Evolutionary conservation across 495 filamentous ascomycete species (phyloP), one percentile per base, ranked within the genome.

Genomic region (Aspergillus conjunctus): DNA sequence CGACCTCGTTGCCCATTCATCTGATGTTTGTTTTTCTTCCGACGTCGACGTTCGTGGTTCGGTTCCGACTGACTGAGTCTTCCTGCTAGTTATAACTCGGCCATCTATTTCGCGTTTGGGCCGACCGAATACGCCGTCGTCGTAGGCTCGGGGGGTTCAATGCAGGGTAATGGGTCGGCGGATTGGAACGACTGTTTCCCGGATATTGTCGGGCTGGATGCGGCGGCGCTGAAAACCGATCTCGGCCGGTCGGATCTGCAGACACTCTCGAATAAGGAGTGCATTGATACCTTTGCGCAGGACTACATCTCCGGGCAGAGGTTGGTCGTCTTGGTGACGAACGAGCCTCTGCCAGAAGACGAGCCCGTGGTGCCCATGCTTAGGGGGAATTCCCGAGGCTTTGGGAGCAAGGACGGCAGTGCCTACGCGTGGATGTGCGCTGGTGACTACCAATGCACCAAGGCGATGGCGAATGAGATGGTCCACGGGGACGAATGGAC

Each of bases 81-180:
- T 32, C 4, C 17, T 50, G 55, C 7, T 48, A 60, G 58, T 26
- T 61, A 61, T 31, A 61, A 61, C 59, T 61, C 59, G 31, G 59
- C 37, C 4, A 26, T 61, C 0, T 61, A 32, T 32, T 51, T 33
- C 14, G 7, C 58, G 3, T 26, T 60, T 18, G 39, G 58, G 10
- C 50, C 58, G 7, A 46, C n/a, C 8, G 39, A 54, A 17, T 61
- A 55, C 39, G 17, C 15, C 10, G 46, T 56, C n/a, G 45, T 34
- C 6, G n/a, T 50, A 5, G 53, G 12, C 0, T 41, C 54, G 20
- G 34, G 18, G 1, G 21, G 46, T n/a, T 7, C 33, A 10, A 15
- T 48, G 15, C 4, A 15, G 7, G 58, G 34, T 1, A 53, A 37
- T 26, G n/a, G 22, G 18, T 33, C 58, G 59, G 17, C 32, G 1